Evolutionary conservation across 768 basidiomycete species (phyloP).

Genomic region (Hygrophorus pudorinus): DNA sequence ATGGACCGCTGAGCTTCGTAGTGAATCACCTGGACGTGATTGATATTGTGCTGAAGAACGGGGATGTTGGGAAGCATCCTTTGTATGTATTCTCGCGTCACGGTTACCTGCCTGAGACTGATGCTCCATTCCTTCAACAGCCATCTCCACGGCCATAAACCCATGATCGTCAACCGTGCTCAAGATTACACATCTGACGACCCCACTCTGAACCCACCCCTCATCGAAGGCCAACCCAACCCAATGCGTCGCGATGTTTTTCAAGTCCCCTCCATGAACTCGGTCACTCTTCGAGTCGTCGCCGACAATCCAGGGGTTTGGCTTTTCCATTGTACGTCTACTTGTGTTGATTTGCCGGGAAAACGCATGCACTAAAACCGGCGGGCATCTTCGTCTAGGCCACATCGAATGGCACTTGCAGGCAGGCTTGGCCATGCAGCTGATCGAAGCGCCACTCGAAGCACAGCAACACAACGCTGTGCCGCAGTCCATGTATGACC

Average conservation of each 20-base stretch:
- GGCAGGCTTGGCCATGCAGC: slow-evolving; percentile 73
- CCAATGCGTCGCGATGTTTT: slow-evolving; percentile 91
- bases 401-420: slow-evolving; percentile 86
- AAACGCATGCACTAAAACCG: neutral
- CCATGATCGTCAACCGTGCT: slow-evolving; percentile 69
- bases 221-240: slow-evolving; percentile 71
- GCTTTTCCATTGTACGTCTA: slow-evolving; percentile 66
- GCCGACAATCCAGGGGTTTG: slow-evolving; percentile 93
- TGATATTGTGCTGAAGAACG: slow-evolving; percentile 68
- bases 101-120: neutral
- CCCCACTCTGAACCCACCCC: slow-evolving; percentile 67
- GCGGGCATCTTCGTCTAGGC: slow-evolving; percentile 27
- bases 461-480: slow-evolving; percentile 47
- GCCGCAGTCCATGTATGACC: slow-evolving; percentile 55
- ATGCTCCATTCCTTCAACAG: slow-evolving; percentile 24
- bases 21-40: slow-evolving; percentile 67
- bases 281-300: slow-evolving; percentile 65
- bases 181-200: slow-evolving; percentile 66
- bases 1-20: slow-evolving; percentile 73
- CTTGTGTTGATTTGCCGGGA: neutral
- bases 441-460: slow-evolving; percentile 73
- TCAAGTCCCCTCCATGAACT: slow-evolving; percentile 55
- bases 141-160: slow-evolving; percentile 87
- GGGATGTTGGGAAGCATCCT: slow-evolving; percentile 69
- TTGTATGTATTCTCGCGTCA: slow-evolving; percentile 42